Evolutionary conservation across 2,329 filamentous ascomycete genomes (phyloP), one percentile per base, ranked within the genome.

Genomic region (Pseudogymnoascus sp.): DNA sequence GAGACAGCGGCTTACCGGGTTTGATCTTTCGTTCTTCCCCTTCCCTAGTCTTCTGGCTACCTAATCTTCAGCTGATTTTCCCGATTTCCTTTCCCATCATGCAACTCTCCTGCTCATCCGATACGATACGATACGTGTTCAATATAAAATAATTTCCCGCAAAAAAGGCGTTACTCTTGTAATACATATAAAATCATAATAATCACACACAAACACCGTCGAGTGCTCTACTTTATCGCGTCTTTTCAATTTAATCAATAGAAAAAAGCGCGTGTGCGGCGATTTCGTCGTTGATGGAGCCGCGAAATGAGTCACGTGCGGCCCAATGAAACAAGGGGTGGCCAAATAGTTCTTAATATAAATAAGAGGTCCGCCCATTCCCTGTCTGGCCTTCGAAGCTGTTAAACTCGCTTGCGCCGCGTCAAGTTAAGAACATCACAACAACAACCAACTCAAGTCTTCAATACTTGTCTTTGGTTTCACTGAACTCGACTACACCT

Each of bases 401-500:
- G 24, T 28, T 53, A 28, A 53, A 28, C 43, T 53, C 43, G 43
- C 43, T 53, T 53, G 43, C 43, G 43, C 43, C 43, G 43, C 43
- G 43, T 53, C 43, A 53, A 53, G 43, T 53, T 16, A 46, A 53
- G 43, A 53, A 53, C 43, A 53, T 53, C 43, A 53, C 43, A 53
- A 53, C 43, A 53, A 53, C 43, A 53, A 46, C 41, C 43, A 28
- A 53, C 24, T 24, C 56, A 60, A 60, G 56, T 60, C 56, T 60
- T 60, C 56, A 60, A 60, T 60, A 60, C 56, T 60, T 60, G 56
- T 24, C 19, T 38, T 60, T 37, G 56, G 31, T 60, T 22, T 37
- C 31, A 37, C 35, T 60, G 28, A 60, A 22, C 28, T 26, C 31
- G 16, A 60, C 6, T 19, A 35, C 56, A 35, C 56, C 35, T 61